Conservation (phyloP, 257 asterid genomes). For the Solanum chilense region DNA sequence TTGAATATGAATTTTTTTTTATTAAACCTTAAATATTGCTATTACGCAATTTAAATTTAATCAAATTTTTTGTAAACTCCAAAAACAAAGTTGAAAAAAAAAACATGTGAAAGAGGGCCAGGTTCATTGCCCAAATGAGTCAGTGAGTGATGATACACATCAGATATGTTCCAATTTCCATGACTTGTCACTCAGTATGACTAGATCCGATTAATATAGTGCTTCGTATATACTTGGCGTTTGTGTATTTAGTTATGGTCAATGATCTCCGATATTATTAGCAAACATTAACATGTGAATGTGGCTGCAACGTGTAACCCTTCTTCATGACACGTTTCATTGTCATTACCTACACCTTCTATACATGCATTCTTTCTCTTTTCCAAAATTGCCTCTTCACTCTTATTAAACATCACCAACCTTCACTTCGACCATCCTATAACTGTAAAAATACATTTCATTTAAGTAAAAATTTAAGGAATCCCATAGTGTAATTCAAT, state of each 20-base stretch:
- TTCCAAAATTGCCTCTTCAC: background rate
- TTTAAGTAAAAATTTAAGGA: too few relatives aligned
- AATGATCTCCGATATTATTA: background rate
- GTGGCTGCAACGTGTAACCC: background rate
- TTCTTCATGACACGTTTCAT: background rate
- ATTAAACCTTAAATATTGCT: rapidly evolving
- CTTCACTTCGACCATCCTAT: too few relatives aligned
- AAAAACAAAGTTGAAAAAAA: too few relatives aligned
- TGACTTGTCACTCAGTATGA: background rate
- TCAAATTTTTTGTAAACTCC: rapidly evolving
- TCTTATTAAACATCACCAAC: background rate
- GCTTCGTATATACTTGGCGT: background rate
- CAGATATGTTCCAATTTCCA: background rate
- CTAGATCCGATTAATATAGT: background rate
- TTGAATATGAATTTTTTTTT: too few relatives aligned
- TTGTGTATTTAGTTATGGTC: background rate
- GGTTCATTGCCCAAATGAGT: background rate
- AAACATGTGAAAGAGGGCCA: background rate
- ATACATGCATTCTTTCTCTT: background rate
- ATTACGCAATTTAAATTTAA: too few relatives aligned
- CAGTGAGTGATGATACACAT: background rate
- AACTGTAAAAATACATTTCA: too few relatives aligned
- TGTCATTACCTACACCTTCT: background rate
- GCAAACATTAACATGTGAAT: background rate
- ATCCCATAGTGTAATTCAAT: too few relatives aligned